Conservation (phyloP, 2,329 filamentous ascomycete genomes). For the Aspergillus pseudoglaucus region DNA sequence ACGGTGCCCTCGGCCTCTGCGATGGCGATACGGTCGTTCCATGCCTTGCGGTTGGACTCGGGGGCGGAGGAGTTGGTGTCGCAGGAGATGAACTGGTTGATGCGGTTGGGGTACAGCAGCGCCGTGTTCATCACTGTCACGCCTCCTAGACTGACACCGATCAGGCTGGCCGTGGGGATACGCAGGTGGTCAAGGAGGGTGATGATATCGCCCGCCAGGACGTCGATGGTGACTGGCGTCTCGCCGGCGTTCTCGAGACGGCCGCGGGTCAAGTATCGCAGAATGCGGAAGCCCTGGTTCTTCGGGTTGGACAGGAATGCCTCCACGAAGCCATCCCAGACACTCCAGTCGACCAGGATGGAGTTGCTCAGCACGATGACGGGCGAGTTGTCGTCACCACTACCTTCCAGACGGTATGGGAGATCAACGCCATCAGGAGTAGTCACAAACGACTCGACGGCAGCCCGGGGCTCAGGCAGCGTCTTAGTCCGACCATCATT, state of each 20-base stretch:
- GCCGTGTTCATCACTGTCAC: conserved; percentile 70
- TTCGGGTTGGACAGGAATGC: conserved; percentile 50
- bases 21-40: conserved; percentile 67
- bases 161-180: conserved; percentile 59
- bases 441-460: conserved; percentile 62
- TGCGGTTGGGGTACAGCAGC: conserved; percentile 55
- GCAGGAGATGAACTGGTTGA: conserved; percentile 62
- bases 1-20: conserved; percentile 51
- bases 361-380: conserved; percentile 73
- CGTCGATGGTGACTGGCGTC: conserved; percentile 53
- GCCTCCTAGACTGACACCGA: conserved; percentile 77
- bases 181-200: conserved; percentile 62
- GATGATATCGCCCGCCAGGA: conserved; percentile 62
- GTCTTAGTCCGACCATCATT: conserved; percentile 53
- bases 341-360: conserved; percentile 67
- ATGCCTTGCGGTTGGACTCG: conserved; percentile 67
- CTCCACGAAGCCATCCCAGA: conserved; percentile 71
- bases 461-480: conserved; percentile 39
- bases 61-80: conserved; percentile 72
- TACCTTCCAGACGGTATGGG: conserved; percentile 71
- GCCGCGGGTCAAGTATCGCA: conserved; percentile 73
- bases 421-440: conserved; percentile 62
- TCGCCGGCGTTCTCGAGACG: conserved; percentile 42
- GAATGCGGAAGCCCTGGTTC: conserved; percentile 59
- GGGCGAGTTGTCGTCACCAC: conserved; percentile 58